phyloP scores from a whole-genome alignment of 2,329 filamentous ascomycete genomes.

The Nigrospora oryzae region DNA sequence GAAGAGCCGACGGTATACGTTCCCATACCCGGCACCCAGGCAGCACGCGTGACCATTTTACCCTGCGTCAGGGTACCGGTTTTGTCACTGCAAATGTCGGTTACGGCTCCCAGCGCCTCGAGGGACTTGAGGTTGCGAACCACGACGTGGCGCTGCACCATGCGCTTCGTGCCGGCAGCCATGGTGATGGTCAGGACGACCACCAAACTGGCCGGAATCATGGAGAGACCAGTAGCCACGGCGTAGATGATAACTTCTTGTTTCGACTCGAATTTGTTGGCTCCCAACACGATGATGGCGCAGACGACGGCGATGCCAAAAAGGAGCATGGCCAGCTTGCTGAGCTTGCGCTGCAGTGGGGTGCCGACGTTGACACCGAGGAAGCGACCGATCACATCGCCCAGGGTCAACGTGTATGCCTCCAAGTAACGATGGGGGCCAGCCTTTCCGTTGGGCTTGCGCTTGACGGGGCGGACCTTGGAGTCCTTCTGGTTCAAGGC shows the following conservation, averaged over 20 bases:
- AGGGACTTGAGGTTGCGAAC: constrained; percentile 48
- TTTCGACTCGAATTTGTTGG: constrained; percentile 46
- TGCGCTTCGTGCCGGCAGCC: constrained; percentile 48
- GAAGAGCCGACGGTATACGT: constrained; percentile 49
- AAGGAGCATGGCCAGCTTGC: constrained; percentile 56
- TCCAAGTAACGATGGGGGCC: constrained; percentile 42
- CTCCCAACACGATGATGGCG: constrained; percentile 59
- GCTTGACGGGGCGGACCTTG: constrained; percentile 40
- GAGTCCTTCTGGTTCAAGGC: constrained; percentile 49
- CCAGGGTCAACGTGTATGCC: constrained; percentile 38
- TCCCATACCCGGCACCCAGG: constrained; percentile 49
- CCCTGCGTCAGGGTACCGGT: constrained; percentile 55
- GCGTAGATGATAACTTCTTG: constrained; percentile 57
- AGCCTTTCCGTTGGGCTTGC: constrained; percentile 40
- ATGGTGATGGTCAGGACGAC: constrained; percentile 63
- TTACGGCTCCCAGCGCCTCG: constrained; percentile 55
- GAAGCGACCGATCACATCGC: constrained; percentile 53
- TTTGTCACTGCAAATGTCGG: constrained; percentile 45
- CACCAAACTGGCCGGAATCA: constrained; percentile 53
- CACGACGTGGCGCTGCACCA: constrained; percentile 49
- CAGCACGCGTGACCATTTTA: constrained; percentile 54
- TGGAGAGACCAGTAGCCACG: constrained; percentile 48
- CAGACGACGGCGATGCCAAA: constrained; percentile 61
- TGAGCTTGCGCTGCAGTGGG: constrained; percentile 60
- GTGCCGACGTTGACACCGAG: constrained; percentile 62